Evolutionary conservation across 1,139 yeast species (phyloP), one percentile per base, ranked within the genome.

Genomic region (Lodderomyces metapsilosis): DNA sequence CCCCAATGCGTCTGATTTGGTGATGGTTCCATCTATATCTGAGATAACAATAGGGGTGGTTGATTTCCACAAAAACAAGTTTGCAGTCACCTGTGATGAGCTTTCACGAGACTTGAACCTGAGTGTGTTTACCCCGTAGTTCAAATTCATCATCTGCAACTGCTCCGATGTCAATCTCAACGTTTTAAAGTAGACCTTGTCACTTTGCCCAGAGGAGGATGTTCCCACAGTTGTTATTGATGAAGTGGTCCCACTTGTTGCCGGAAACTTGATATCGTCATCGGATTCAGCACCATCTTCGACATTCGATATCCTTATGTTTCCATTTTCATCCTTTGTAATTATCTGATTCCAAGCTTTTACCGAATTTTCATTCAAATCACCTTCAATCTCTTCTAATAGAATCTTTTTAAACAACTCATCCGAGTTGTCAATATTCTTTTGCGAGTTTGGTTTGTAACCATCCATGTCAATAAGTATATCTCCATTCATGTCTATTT

Each of bases 1-100:
- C 4, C 99, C 99, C 53, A 94, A 70, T 0, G 98, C 98, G 67
- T 94, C 99, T 0, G 97, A 88, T 61, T 89, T 89, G 21, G 99
- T 94, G 51, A 94, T 94, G 1, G 99, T 94, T 13, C 99, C 99
- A 62, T 94, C 99, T 47, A 94, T 92, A 65, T 94, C 99, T 8
- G 97, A 88, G 32, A 92, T 92, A 4, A 94, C 98, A 40, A 92
- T 86, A 1, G 98, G 98, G 0, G 85, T 83, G 44, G 81, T 74
- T 51, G 84, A 75, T 50, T 82, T 82, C 99, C 99, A 92, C 39
- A 88, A 75, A 56, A 75, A 92, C 45, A 94, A 71, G 50, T 84
- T 79, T 1, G 96, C 82, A 9, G 71, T 70, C 13, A 92, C 79
- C 36, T 82, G 74, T 0, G 98, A 88, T 48, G 80, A 84, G 30